These are phyloP conservation scores for Penicillium vulpinum DNA, from an alignment of 2,329 filamentous ascomycete species.

Conservation along the genomic window DNA sequence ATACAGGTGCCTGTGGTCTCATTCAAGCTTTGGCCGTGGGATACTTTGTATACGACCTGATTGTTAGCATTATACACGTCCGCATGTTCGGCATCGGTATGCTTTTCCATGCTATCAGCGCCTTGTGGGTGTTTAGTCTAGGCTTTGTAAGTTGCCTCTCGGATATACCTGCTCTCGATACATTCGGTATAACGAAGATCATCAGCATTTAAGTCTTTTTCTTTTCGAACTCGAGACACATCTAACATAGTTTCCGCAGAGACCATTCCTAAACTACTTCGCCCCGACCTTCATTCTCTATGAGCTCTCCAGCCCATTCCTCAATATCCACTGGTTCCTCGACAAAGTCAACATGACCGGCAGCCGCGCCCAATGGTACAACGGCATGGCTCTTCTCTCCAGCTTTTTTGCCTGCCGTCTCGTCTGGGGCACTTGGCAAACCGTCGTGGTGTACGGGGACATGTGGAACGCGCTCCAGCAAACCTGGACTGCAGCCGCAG, in stretches of 20 bases:
- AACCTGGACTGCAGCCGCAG: constrained; percentile 35
- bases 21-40: constrained; percentile 62
- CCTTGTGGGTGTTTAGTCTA: constrained; percentile 61
- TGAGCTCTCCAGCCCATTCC: constrained; percentile 65
- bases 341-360: constrained; percentile 68
- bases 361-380: constrained; percentile 61
- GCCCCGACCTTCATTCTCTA: constrained; percentile 66
- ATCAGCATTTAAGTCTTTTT: background rate
- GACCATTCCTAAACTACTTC: constrained; percentile 67
- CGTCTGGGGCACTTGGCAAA: constrained; percentile 63
- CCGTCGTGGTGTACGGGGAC: constrained; percentile 59
- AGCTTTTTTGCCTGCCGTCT: constrained; percentile 64
- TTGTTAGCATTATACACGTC: constrained; percentile 57
- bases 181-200: background rate
- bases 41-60: constrained; percentile 66
- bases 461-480: constrained; percentile 56
- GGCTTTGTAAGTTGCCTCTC: constrained; percentile 61
- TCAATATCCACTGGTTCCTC: constrained; percentile 71
- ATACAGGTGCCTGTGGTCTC: constrained; percentile 59
- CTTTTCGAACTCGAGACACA: background rate
- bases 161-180: background rate
- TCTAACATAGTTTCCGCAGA: constrained; percentile 41
- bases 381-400: constrained; percentile 59
- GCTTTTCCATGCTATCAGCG: constrained; percentile 62
- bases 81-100: constrained; percentile 62